Evolutionary conservation across 352 stramenopile genomes (phyloP), one percentile per base, ranked within the genome.

Genomic region (Pythium brachiatum): DNA sequence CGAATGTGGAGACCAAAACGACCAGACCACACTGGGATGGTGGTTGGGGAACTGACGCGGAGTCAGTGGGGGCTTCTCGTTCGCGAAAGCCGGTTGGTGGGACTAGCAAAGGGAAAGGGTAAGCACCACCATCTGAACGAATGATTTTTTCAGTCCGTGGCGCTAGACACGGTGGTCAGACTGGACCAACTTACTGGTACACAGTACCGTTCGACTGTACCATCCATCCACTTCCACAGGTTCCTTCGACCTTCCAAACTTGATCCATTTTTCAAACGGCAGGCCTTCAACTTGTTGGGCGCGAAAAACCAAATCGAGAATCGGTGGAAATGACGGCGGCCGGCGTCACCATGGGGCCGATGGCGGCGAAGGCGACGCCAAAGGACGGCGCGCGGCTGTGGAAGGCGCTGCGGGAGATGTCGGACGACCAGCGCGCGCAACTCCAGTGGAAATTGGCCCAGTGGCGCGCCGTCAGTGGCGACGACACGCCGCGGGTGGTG

Each of bases 211-310:
- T 1, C 2, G 9, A 43, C 11, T 47, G 18, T 57, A 52, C 58
- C 47, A 46, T 2, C 58, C 4, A 51, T 31, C 8, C 7, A 7
- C 0, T 51, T 51, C n/a, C 23, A 31, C 3, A 31, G 23, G 51
- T 32, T 23, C 53, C 43, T 62, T 56, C 56, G 27, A 56, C 26
- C 23, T 21, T 38, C 44, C 21, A 52, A 13, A 60, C 23, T 36
- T 15, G 27, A 62, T 48, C 21, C 20, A 32, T 51, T 51, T 51
- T 52, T 52, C 34, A 60, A 50, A 51, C 34, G 36, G 16, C 29
- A 12, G 34, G 29, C 57, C 57, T 64, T 64, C 57, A 57, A 64
- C 57, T 51, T 57, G 44, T 64, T 64, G 44, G 15, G 44, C 44
- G 44, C 43, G 29, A 51, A 57, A n/a, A 64, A 48, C 39, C 25